Evolutionary conservation across 2,329 filamentous ascomycete species (phyloP), one percentile per base, ranked within the genome.

Genomic region (Conoideocrella luteorostrata): DNA sequence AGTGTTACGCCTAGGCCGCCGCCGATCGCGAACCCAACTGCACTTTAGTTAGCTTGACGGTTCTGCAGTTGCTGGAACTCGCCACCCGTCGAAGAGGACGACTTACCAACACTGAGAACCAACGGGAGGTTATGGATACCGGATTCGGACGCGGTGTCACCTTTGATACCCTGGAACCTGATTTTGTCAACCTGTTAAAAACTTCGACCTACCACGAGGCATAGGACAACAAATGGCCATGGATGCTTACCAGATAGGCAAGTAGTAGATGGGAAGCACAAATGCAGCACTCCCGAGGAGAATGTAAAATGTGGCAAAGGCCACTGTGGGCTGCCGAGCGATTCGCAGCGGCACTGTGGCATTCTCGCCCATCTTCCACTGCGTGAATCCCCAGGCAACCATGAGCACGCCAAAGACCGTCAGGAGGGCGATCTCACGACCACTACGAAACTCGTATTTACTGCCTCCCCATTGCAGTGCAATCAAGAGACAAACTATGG

Each of bases 381-480:
- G 32, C 18, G 32, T 35, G 5, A 37, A 37, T 10, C 5, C 13
- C 34, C 34, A 37, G 21, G 34, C 21, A 7, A 37, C 17, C 6
- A 37, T 10, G 34, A 37, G 34, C 13, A 37, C 34, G 5, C 17
- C 17, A 37, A 18, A 37, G 13, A 17, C 5, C 13, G 22, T 24
- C 34, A 11, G 13, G 22, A 22, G 34, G 18, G 17, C 22, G 20
- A 37, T 37, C 5, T 10, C 22, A 13, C 34, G 34, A 21, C 18
- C 34, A n/a, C 22, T 18, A 24, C 17, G 4, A n/a, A n/a, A 60
- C 2, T 45, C 47, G 30, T 66, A 65, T 38, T 58, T 60, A 22
- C 55, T 55, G 7, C 66, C 68, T 24, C 67, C 68, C 69, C 69
- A 75, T 45, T 74, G 70, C 3, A 77, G 58, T 13, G 71, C 71